phyloP scores from a whole-genome alignment of 805 yeast species.

The Monosporozyma yasuniensis region DNA sequence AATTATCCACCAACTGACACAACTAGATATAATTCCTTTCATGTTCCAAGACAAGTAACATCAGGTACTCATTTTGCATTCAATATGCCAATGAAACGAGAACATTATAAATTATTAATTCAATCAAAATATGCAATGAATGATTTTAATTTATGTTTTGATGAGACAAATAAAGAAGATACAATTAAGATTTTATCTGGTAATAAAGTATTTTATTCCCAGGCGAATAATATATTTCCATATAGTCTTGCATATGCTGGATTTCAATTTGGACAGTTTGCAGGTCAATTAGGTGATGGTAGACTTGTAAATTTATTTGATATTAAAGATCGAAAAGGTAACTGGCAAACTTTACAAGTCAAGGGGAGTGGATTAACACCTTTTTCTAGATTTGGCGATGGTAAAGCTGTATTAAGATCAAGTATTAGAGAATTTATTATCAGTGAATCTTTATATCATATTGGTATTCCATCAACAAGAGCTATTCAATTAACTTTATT shows the following conservation, averaged over 20 bases:
- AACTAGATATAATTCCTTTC: conserved; percentile 24
- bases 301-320: conserved; percentile 79
- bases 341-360: conserved; percentile 45
- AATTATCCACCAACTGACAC: conserved; percentile 14
- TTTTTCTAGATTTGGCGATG: conserved; percentile 90
- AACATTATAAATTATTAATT: conserved; percentile 44
- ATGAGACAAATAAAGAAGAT: conserved; percentile 27
- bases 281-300: conserved; percentile 97
- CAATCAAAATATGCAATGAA: conserved; percentile 51
- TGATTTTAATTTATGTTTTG: conserved; percentile 45
- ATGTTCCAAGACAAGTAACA: conserved; percentile 42
- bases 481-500: conserved; percentile 65
- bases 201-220: conserved; percentile 34
- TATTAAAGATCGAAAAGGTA: conserved; percentile 41
- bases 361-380: conserved; percentile 94
- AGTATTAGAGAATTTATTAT: conserved; percentile 81
- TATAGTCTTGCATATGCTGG: conserved; percentile 93
- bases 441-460: conserved; percentile 68
- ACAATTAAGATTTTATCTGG: conserved; percentile 59
- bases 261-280: conserved; percentile 91
- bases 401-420: conserved; percentile 85
- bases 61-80: conserved; percentile 63
- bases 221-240: conserved; percentile 47
- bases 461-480: conserved; percentile 81
- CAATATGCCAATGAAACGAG: conserved; percentile 56